Evolutionary conservation across 2,329 filamentous ascomycete genomes (phyloP), one percentile per base, ranked within the genome.

Genomic region (Alternaria tenuissima): DNA sequence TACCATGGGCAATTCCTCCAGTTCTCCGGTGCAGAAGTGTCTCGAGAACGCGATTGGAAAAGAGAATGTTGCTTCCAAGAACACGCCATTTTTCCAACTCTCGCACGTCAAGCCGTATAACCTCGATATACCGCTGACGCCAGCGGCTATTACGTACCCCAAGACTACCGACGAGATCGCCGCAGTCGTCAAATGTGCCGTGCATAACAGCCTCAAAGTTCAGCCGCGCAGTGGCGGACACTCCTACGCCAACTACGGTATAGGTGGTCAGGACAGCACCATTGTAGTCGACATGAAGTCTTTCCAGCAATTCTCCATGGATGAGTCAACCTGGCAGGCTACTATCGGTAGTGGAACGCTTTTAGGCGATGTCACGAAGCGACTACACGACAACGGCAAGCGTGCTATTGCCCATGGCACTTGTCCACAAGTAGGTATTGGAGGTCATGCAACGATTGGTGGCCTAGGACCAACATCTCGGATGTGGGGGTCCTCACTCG

Each of bases 141-240:
- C 88, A 1, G 76, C 81, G 7, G 87, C 86, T 3, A 84, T 90
- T 16, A 82, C 87, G 2, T 82, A 86, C 28, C 88, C 88, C 0
- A 72, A 80, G 20, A 84, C 76, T 0, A 77, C 82, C 1, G 72
- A 84, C 4, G 84, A 89, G 44, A 83, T 89, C 3, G 81, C 86
- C 1, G 82, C 72, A 1, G 84, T 87, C 16, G 81, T 90, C 42
- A 85, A 85, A 64, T 90, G 88, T 66, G 88, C 87, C 1, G 80
- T 75, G 0, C 68, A 81, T 9, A 80, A 82, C 61, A 79, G 78
- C 6, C 71, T 86, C 39, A 84, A 85, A 61, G 86, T 90, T 0
- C 87, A 89, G 69, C 83, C 88, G n/a, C 84, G 83, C 46, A 87
- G 86, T 2, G 88, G 88, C 4, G 88, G 88, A 0, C 88, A 90